Conservation (phyloP, 805 yeast species). For the Zygoascus biomembranicola region DNA sequence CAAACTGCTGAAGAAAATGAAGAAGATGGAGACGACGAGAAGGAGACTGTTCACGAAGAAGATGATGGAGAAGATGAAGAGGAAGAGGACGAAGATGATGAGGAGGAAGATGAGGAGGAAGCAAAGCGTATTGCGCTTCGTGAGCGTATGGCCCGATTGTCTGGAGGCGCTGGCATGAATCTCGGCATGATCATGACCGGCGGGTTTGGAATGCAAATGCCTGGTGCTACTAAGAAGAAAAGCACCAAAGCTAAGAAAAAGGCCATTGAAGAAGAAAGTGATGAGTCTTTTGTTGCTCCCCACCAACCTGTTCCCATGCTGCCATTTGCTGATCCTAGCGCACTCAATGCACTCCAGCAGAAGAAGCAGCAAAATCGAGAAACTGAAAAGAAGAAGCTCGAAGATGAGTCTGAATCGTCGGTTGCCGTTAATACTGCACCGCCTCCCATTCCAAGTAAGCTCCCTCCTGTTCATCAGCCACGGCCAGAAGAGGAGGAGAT, state of each 20-base stretch:
- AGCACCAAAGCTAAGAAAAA: slow-evolving; percentile 23
- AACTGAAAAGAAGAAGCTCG: neutral
- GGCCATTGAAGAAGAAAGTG: slow-evolving; percentile 17
- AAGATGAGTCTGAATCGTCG: slow-evolving; percentile 4
- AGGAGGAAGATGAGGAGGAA: slow-evolving; percentile 38
- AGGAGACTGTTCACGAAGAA: slow-evolving; percentile 14
- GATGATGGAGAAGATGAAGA: slow-evolving; percentile 25
- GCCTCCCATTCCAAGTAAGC: neutral
- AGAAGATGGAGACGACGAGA: slow-evolving; percentile 6
- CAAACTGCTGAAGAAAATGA: slow-evolving; percentile 3
- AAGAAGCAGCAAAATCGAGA: slow-evolving; percentile 2
- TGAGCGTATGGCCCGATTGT: slow-evolving; percentile 92
- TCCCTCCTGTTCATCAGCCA: slow-evolving; percentile 1
- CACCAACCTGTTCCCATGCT: slow-evolving; percentile 41
- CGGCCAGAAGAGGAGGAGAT: slow-evolving; percentile 7
- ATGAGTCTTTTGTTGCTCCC: slow-evolving; percentile 22
- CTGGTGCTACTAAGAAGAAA: slow-evolving; percentile 18
- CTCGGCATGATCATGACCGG: slow-evolving; percentile 16
- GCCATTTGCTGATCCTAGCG: slow-evolving; percentile 41
- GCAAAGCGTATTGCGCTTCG: slow-evolving; percentile 66
- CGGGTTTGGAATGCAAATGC: slow-evolving; percentile 26
- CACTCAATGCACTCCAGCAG: slow-evolving; percentile 19
- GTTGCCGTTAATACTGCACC: slow-evolving; percentile 1
- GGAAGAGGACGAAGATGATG: slow-evolving; percentile 27
- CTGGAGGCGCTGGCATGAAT: slow-evolving; percentile 58